Percentiles rank a stretch among this genome's conserved stretches.
Conservation (phyloP, 805 yeast genomes). For the Hanseniaspora jakobsenii region DNA sequence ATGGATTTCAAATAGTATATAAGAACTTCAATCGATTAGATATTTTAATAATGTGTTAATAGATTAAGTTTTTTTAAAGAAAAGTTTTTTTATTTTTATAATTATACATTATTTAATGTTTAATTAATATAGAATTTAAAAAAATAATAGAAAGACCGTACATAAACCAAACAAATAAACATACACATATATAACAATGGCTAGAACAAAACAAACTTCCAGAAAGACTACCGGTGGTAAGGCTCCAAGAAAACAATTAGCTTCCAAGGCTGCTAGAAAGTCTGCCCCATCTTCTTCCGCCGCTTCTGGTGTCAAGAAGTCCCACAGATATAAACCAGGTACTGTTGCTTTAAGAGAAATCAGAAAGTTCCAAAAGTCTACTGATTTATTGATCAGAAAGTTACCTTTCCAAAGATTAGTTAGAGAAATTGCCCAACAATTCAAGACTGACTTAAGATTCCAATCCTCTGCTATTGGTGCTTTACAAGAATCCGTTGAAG, state of each 20-base stretch:
- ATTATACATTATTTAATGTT: background rate
- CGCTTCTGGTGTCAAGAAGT: constrained; percentile 79
- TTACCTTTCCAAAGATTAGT: constrained; percentile 96
- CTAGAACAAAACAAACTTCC: constrained; percentile 89
- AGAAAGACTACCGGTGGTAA: constrained; percentile 94
- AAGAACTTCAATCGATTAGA: too few species aligned
- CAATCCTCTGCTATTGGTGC: constrained; percentile 97
- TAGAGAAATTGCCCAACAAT: constrained; percentile 89
- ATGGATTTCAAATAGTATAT: too few species aligned
- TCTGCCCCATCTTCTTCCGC: constrained; percentile 64
- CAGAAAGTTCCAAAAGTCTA: constrained; percentile 93
- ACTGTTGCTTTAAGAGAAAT: constrained; percentile 93
- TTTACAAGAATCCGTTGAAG: constrained; percentile 96
- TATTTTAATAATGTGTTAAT: too few species aligned
- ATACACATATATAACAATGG: constrained; percentile 39
- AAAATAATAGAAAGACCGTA: constrained; percentile 9
- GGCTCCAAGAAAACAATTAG: constrained; percentile 89
- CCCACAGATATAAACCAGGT: constrained; percentile 96
- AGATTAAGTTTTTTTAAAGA: too few species aligned
- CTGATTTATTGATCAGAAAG: constrained; percentile 89
- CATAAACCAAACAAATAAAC: constrained; percentile 5
- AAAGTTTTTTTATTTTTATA: too few species aligned
- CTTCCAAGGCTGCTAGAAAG: constrained; percentile 87
- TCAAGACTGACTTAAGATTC: constrained; percentile 87
- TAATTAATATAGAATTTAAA: background rate